phyloP scores from a whole-genome alignment of 139 green algal species.

The Chlorella sorokiniana region DNA sequence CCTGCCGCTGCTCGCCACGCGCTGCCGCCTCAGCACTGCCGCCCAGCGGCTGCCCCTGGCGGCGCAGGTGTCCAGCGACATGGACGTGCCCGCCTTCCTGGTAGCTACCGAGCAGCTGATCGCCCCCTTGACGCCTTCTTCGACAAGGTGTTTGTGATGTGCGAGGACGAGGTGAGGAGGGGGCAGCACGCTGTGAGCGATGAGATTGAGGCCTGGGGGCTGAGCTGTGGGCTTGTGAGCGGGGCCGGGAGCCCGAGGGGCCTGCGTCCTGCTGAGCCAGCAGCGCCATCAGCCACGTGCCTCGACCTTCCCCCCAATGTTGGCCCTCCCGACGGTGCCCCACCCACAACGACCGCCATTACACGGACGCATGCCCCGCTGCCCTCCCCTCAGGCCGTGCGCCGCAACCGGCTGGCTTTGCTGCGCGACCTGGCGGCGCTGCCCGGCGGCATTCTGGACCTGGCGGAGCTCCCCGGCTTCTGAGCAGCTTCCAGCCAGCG shows the following conservation, averaged over 20 bases:
- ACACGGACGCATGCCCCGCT: background rate
- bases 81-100: constrained; percentile 70
- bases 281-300: no score
- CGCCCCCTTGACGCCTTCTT: constrained; percentile 89
- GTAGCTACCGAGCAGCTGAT: constrained; percentile 56
- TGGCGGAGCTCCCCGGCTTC: constrained; percentile 93
- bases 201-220: no score
- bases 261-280: no score
- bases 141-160: constrained; percentile 93
- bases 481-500: no score
- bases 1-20: no score
- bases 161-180: constrained; percentile 70
- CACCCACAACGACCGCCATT: background rate
- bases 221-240: no score
- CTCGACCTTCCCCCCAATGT: no score
- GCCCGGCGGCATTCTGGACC: constrained; percentile 82
- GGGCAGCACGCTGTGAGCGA: background rate
- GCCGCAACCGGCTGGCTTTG: constrained; percentile 87
- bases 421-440: constrained; percentile 81
- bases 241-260: no score
- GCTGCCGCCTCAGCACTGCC: background rate
- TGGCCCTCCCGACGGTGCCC: no score
- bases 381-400: constrained; percentile 45
- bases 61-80: constrained; percentile 37
- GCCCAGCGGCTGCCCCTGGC: background rate